Evolutionary conservation across 1,139 yeast genomes (phyloP).

Genomic region (Arxiozyma slooffiae): DNA sequence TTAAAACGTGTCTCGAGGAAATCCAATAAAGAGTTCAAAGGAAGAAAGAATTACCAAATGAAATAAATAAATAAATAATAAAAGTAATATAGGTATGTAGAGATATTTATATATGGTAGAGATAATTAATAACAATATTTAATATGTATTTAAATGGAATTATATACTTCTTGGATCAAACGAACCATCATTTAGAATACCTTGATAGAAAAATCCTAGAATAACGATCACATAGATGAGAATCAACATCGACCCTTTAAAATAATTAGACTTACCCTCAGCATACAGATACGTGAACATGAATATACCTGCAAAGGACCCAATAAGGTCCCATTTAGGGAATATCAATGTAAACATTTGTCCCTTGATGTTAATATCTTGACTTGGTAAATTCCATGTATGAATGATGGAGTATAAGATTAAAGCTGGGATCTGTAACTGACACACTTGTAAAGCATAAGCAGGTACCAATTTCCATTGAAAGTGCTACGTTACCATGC

Average conservation of each 20-base stretch:
- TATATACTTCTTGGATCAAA: neutral
- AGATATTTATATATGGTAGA: neutral
- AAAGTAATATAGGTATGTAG: too few species aligned
- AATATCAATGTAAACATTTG: slow-evolving; percentile 73
- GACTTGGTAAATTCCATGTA: slow-evolving; percentile 26
- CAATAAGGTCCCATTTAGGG: slow-evolving; percentile 93
- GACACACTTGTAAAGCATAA: slow-evolving; percentile 91
- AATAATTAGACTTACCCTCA: slow-evolving; percentile 92
- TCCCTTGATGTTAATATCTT: slow-evolving; percentile 34
- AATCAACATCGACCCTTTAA: slow-evolving; percentile 85
- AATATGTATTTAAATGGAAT: neutral
- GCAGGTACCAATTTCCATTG: slow-evolving; percentile 98
- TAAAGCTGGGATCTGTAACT: slow-evolving; percentile 85
- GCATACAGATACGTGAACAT: slow-evolving; percentile 90
- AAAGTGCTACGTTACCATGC: slow-evolving; percentile 88
- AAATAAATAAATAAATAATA: too few species aligned
- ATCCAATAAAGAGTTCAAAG: too few species aligned
- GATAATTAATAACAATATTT: neutral
- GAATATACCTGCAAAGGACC: slow-evolving; percentile 75
- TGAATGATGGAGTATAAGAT: slow-evolving; percentile 61
- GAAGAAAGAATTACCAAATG: too few species aligned
- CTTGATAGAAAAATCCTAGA: slow-evolving; percentile 72
- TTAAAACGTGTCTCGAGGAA: neutral
- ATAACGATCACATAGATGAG: slow-evolving; percentile 69
- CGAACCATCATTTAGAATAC: slow-evolving; percentile 13